Evolutionary conservation across 176 grass and related monocot species (phyloP).

Genomic region (Melocanna baccifera): DNA sequence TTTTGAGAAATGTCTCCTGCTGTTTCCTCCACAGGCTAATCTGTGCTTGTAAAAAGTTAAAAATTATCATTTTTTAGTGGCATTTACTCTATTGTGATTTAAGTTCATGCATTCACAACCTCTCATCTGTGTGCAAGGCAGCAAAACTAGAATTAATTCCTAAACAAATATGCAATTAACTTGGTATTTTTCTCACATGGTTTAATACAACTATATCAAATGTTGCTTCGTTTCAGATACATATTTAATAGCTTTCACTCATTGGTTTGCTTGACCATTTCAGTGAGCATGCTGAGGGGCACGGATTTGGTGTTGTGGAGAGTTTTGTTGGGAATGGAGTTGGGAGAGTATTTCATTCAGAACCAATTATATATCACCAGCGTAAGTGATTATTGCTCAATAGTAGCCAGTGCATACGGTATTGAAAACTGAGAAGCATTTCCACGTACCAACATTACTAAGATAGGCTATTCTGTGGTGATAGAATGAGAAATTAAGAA

Average conservation of each 20-base stretch:
- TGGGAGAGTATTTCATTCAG: constrained; percentile 78
- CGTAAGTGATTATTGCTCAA: constrained; percentile 46
- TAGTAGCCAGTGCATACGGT: neutral
- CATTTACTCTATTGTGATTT: constrained; percentile 5
- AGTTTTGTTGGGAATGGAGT: constrained; percentile 89
- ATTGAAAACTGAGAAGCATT: neutral
- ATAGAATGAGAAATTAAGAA: neutral
- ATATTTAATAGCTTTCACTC: neutral
- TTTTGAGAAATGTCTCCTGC: neutral
- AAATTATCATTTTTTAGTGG: neutral
- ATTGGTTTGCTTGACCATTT: constrained; percentile 24
- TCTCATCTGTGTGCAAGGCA: neutral
- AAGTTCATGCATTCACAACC: neutral
- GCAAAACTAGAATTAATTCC: neutral
- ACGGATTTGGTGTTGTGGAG: constrained; percentile 70
- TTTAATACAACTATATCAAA: neutral
- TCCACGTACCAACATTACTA: neutral
- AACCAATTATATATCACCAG: constrained; percentile 84
- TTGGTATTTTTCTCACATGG: neutral
- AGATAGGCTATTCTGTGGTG: neutral
- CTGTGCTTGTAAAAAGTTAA: neutral
- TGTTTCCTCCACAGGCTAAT: neutral
- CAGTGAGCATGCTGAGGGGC: constrained; percentile 79
- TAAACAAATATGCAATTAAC: neutral
- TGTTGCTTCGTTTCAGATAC: neutral